Conservation (phyloP, 129 eudicot genomes). For the Erigeron canadensis region DNA sequence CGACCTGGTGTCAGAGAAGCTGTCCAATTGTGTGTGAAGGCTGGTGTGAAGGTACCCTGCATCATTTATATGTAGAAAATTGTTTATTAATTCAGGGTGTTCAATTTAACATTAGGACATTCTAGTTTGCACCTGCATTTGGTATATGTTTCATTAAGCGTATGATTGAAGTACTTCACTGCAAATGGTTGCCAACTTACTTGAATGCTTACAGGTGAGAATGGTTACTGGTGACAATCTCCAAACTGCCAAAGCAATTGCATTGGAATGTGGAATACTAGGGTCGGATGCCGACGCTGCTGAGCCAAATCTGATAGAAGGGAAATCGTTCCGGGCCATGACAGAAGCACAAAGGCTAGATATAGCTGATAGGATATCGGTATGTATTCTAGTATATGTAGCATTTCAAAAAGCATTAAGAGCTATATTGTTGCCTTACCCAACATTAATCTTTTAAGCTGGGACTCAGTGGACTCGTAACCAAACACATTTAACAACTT, state of each 20-base stretch:
- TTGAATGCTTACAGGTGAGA: constrained; percentile 54
- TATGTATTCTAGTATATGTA: constrained; percentile 24
- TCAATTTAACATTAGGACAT: too few species aligned
- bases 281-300: constrained; percentile 69
- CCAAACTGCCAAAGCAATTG: constrained; percentile 91
- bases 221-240: constrained; percentile 98
- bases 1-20: constrained; percentile 81
- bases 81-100: neutral
- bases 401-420: too few species aligned
- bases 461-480: too few species aligned
- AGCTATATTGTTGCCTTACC: too few species aligned
- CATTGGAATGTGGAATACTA: constrained; percentile 90
- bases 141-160: neutral
- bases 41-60: constrained; percentile 82
- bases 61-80: neutral
- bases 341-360: constrained; percentile 57
- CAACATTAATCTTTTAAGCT: too few species aligned
- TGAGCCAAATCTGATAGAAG: constrained; percentile 86
- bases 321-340: constrained; percentile 71
- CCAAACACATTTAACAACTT: too few species aligned
- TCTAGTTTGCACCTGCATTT: too few species aligned
- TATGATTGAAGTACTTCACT: neutral
- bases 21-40: constrained; percentile 68
- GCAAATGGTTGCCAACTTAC: constrained; percentile 4
- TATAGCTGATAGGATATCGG: constrained; percentile 72